Percentiles rank a stretch among this genome's conserved stretches.
Evolutionary conservation across 306 rosid species (phyloP).

Genomic region (Carpinus viminea): DNA sequence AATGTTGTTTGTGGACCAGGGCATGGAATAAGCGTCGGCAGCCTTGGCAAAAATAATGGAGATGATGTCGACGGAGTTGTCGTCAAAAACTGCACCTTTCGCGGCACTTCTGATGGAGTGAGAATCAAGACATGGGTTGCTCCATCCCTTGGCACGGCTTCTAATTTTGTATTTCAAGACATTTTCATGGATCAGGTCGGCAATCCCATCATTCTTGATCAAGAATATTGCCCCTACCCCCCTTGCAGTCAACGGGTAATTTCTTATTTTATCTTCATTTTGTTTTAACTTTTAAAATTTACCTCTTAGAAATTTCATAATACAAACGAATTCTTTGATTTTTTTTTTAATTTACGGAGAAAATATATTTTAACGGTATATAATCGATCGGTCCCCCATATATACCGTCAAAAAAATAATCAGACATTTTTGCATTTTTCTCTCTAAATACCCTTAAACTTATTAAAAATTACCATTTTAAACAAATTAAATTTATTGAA

Average conservation of each 20-base stretch:
- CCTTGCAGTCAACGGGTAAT: conserved; percentile 39
- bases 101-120: conserved; percentile 51
- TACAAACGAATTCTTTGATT: too few relatives aligned
- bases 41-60: conserved; percentile 42
- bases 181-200: conserved; percentile 42
- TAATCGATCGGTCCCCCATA: too few relatives aligned
- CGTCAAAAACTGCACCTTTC: conserved; percentile 47
- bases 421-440: too few relatives aligned
- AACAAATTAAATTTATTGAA: too few relatives aligned
- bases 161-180: conserved; percentile 44
- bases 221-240: conserved; percentile 47
- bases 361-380: not conserved
- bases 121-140: conserved; percentile 68
- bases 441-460: too few relatives aligned
- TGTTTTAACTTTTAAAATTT: too few relatives aligned
- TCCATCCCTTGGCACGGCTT: conserved; percentile 18
- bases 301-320: too few relatives aligned
- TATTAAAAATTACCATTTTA: too few relatives aligned
- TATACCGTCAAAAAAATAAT: too few relatives aligned
- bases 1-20: conserved; percentile 60
- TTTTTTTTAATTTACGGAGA: conserved; percentile 9
- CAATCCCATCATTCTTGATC: conserved; percentile 56
- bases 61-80: conserved; percentile 34
- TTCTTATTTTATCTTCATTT: not conserved
- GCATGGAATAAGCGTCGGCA: conserved; percentile 75